Percentiles rank a stretch among this genome's conserved stretches.
phyloP scores from a whole-genome alignment of 2,329 filamentous ascomycete species.

The Cladorrhinum sp. region DNA sequence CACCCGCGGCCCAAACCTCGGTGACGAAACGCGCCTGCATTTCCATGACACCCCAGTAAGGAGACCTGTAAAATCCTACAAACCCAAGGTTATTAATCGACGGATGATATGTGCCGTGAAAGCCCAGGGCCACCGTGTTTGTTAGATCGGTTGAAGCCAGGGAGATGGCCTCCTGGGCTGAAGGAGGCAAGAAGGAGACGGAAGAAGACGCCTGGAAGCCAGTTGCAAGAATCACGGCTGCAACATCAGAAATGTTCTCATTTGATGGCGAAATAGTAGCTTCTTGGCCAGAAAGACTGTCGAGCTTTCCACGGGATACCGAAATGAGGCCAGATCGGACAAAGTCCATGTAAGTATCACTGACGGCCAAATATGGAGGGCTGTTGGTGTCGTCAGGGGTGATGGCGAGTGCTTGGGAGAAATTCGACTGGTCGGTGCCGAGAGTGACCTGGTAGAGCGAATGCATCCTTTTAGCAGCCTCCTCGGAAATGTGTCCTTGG shows the following conservation, averaged over 20 bases:
- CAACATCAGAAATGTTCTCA: conserved; percentile 51
- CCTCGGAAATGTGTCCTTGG: conserved; percentile 61
- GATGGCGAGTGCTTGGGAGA: conserved; percentile 43
- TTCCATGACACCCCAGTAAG: conserved; percentile 85
- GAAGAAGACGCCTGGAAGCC: conserved; percentile 67
- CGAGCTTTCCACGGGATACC: conserved; percentile 48
- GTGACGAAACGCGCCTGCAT: conserved; percentile 74
- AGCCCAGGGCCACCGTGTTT: conserved; percentile 64
- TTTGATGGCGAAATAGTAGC: conserved; percentile 34
- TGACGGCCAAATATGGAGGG: conserved; percentile 67
- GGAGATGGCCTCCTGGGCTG: conserved; percentile 55
- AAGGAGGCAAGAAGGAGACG: conserved; percentile 60
- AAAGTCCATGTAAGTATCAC: conserved; percentile 70
- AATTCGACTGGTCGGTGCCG: conserved; percentile 54
- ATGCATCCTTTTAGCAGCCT: conserved; percentile 55
- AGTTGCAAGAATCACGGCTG: conserved; percentile 69
- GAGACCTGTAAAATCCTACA: conserved; percentile 79
- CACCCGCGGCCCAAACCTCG: conserved; percentile 50
- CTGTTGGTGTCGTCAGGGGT: conserved; percentile 40
- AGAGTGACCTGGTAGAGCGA: conserved; percentile 46
- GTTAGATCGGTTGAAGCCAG: conserved; percentile 53
- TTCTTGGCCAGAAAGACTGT: conserved; percentile 35
- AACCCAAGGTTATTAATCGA: conserved; percentile 67
- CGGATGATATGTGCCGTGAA: conserved; percentile 62
- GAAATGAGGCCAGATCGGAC: conserved; percentile 63